Evolutionary conservation across 129 eudicot genomes (phyloP), one percentile per base, ranked within the genome.

Genomic region (Tagetes patula): DNA sequence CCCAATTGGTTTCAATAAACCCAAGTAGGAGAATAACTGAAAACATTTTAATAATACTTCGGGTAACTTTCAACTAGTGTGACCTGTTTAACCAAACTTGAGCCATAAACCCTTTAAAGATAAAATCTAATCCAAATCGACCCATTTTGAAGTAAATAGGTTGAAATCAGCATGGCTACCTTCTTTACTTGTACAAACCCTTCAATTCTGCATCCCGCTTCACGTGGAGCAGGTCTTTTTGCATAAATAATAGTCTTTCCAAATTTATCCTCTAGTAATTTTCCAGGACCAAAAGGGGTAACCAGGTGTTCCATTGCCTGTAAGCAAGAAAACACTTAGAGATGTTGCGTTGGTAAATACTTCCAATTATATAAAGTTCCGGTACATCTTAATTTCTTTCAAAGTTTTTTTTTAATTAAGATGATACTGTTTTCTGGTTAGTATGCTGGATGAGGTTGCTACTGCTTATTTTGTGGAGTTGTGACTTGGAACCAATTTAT

Each of bases 141-240:
- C 1, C 30, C 6, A n/a, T 12, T 48, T 48, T 48, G 12, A 53
- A 9, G 2, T 52, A 52, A 53, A 53, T 4, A n/a, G 5, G 30
- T 53, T 53, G 27, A 43, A 31, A 47, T 8, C 7, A 9, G 14
- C 58, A 3, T 8, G 0, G 73, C 8, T 76, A 84, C 92, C 87
- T 84, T 87, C 50, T 87, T 87, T 48, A 85, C 93, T 14, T 86
- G 87, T 65, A 90, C 90, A 87, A 79, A 85, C 58, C 96, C 96
- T 83, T 90, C 96, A 67, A 90, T 66, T 65, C 93, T 90, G 65
- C 96, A 90, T 50, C 96, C 93, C 79, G 85, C 93, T 32, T 83
- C 45, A 14, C 36, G 50, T 75, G 93, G 90, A 48, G 93, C 90
- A 30, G 86, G 90, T 65, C 90, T 74, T 82, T 87, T 90, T 6